phyloP scores from a whole-genome alignment of 257 asterid genomes.

The Gardenia jasminoides region DNA sequence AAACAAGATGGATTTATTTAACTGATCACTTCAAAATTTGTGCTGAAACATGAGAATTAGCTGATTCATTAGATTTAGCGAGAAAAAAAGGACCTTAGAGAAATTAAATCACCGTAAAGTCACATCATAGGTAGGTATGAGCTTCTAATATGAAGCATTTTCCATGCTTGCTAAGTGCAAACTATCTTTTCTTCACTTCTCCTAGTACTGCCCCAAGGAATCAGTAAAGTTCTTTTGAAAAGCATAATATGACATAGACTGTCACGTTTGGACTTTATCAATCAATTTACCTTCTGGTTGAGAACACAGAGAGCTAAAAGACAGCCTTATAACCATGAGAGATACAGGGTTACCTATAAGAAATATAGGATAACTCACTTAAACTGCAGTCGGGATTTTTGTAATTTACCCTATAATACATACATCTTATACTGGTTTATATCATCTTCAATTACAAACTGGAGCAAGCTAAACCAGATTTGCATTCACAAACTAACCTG shows the following conservation, averaged over 20 bases:
- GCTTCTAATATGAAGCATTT: too few species aligned
- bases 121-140: too few species aligned
- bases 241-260: too few species aligned
- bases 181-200: background rate
- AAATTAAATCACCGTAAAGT: too few species aligned
- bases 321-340: background rate
- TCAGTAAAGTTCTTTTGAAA: background rate
- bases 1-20: too few species aligned
- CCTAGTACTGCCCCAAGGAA: background rate
- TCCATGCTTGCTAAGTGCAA: background rate
- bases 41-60: too few species aligned
- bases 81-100: too few species aligned
- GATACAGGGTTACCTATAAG: too few species aligned
- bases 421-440: background rate
- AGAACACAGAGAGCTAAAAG: background rate
- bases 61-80: too few species aligned
- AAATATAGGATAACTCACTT: background rate
- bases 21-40: too few species aligned
- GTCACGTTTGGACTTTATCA: background rate
- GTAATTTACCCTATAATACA: background rate
- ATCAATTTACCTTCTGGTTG: background rate
- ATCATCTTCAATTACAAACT: conserved; percentile 1
- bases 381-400: background rate
- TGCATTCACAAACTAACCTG: conserved; percentile 52
- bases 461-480: conserved; percentile 15